phyloP scores from a whole-genome alignment of 1,139 yeast species.

The Sporopachydermia cereana region DNA sequence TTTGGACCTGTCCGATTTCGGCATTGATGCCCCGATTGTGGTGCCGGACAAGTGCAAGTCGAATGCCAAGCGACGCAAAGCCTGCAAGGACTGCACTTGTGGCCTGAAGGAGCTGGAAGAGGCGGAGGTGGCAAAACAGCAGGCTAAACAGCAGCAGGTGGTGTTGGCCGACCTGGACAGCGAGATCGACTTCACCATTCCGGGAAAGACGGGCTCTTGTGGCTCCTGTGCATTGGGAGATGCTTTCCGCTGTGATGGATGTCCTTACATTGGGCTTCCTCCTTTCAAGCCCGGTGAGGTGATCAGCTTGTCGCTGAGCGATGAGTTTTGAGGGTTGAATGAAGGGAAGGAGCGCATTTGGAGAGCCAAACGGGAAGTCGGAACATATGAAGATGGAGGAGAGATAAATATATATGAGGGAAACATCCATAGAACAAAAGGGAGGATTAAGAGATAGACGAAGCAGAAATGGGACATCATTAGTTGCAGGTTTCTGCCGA shows the following conservation, averaged over 20 bases:
- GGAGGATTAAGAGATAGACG: no score
- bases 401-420: no score
- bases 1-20: conserved; percentile 27
- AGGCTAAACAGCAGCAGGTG: conserved; percentile 19
- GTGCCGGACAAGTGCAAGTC: conserved; percentile 27
- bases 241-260: conserved; percentile 79
- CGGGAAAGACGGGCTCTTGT: conserved; percentile 74
- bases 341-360: neutral
- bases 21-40: conserved; percentile 26
- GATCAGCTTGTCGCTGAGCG: conserved; percentile 16
- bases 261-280: conserved; percentile 75
- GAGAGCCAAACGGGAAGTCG: no score
- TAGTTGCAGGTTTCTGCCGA: no score
- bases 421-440: no score
- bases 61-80: conserved; percentile 35
- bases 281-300: conserved; percentile 80
- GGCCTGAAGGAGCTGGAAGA: conserved; percentile 70
- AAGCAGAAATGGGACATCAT: no score
- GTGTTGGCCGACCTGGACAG: conserved; percentile 57
- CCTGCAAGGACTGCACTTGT: conserved; percentile 97
- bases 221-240: conserved; percentile 78
- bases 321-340: conserved; percentile 2
- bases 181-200: conserved; percentile 71
- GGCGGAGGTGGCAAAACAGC: conserved; percentile 23
- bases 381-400: no score